Percentiles rank a stretch among this genome's conserved stretches.
These are phyloP conservation scores for Trichoderma aggressivum DNA, from an alignment of 2,329 filamentous ascomycete genomes.

Conservation along the genomic window DNA sequence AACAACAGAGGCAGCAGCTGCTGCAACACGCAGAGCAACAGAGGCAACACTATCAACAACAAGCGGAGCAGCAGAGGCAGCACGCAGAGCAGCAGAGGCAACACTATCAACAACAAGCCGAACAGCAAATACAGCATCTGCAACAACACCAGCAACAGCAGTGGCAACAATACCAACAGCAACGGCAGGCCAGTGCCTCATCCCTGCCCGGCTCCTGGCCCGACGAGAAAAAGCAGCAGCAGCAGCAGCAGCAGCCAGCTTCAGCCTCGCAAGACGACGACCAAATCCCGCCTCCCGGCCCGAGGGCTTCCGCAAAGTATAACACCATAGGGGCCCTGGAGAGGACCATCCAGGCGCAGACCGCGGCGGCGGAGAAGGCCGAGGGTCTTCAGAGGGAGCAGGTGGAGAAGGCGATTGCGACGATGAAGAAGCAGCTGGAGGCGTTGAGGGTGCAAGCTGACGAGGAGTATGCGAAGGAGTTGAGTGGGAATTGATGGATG, in stretches of 20 bases:
- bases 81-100: background rate
- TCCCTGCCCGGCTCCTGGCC: slow-evolving; percentile 37
- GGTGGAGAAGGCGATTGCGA: slow-evolving; percentile 37
- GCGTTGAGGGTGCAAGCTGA: slow-evolving; percentile 43
- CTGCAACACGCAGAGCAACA: background rate
- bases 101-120: background rate
- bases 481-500: slow-evolving; percentile 24
- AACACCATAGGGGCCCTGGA: slow-evolving; percentile 35
- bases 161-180: background rate
- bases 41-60: background rate
- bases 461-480: slow-evolving; percentile 44
- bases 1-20: background rate
- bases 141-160: background rate
- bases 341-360: slow-evolving; percentile 32
- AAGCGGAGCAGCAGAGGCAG: background rate
- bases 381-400: slow-evolving; percentile 24
- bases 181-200: background rate
- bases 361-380: slow-evolving; percentile 26
- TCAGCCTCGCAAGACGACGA: background rate
- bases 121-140: background rate
- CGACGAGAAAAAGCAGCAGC: slow-evolving; percentile 26
- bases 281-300: slow-evolving; percentile 23
- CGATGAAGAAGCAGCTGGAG: slow-evolving; percentile 38
- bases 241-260: slow-evolving; percentile 18
- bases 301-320: slow-evolving; percentile 37